These are phyloP conservation scores for Excoecaria cochinchinensis DNA, from an alignment of 345 rosid genomes.

Conservation along the genomic window DNA sequence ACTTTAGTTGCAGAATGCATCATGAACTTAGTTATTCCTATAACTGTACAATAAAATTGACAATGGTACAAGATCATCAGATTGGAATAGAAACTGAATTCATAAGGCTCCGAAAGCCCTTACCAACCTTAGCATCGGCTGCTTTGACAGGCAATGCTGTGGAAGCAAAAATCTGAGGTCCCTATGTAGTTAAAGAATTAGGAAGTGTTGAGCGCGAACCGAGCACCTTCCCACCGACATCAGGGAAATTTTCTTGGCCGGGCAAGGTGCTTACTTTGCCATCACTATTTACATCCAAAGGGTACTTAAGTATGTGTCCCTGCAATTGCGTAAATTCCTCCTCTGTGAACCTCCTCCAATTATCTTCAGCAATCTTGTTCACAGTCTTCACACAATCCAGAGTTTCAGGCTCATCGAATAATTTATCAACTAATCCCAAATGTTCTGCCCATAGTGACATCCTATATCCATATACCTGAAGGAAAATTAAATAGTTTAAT, in stretches of 20 bases:
- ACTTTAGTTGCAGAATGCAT: not conserved
- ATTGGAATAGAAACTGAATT: not conserved
- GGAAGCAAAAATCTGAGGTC: not conserved
- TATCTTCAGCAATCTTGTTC: slow-evolving; percentile 65
- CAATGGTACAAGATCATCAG: not conserved
- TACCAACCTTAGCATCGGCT: not conserved
- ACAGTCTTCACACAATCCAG: slow-evolving; percentile 58
- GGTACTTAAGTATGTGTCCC: slow-evolving; percentile 76
- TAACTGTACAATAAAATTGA: not conserved
- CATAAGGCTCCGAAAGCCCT: not conserved
- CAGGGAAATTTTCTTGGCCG: slow-evolving; percentile 70
- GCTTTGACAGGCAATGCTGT: not conserved
- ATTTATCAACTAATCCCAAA: slow-evolving; percentile 45
- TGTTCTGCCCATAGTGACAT: slow-evolving; percentile 97
- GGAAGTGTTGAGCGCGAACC: slow-evolving; percentile 72
- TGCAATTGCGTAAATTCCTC: slow-evolving; percentile 46
- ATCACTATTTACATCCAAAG: slow-evolving; percentile 45
- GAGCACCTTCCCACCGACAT: slow-evolving; percentile 76
- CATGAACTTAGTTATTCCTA: not conserved
- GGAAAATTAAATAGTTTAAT: not conserved
- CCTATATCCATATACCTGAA: slow-evolving; percentile 74
- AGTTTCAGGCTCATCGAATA: slow-evolving; percentile 52
- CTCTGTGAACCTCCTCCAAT: slow-evolving; percentile 58
- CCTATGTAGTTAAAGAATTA: slow-evolving; percentile 62
- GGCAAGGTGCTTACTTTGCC: slow-evolving; percentile 60